Percentiles rank a stretch among this genome's conserved stretches.
phyloP scores from a whole-genome alignment of 2,329 filamentous ascomycete genomes.

The Diaporthe sp. region DNA sequence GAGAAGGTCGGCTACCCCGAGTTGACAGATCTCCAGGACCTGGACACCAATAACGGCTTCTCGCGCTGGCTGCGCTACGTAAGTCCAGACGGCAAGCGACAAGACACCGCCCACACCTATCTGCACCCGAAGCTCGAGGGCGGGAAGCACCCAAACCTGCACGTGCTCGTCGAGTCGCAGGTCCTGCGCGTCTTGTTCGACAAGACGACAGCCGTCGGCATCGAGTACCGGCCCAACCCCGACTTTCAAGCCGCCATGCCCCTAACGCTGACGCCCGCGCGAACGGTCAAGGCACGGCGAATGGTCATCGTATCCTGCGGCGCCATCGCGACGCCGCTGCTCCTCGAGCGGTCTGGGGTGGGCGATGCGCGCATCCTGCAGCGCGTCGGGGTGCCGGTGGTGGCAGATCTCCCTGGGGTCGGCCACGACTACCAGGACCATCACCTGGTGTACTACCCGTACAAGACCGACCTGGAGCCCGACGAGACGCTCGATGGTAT shows the following conservation, averaged over 20 bases:
- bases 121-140: constrained; percentile 44
- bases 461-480: constrained; percentile 55
- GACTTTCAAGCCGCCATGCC: constrained; percentile 45
- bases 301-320: constrained; percentile 62
- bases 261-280: constrained; percentile 38
- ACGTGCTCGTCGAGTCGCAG: constrained; percentile 44
- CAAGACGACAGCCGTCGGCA: constrained; percentile 59
- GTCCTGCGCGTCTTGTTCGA: constrained; percentile 62
- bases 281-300: constrained; percentile 61
- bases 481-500: constrained; percentile 55
- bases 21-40: constrained; percentile 59
- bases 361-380: constrained; percentile 58
- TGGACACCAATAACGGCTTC: constrained; percentile 52
- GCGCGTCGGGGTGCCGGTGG: constrained; percentile 55
- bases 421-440: constrained; percentile 66
- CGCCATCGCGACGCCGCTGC: constrained; percentile 61
- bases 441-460: constrained; percentile 61
- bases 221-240: constrained; percentile 64
- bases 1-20: constrained; percentile 55
- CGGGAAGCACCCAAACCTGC: constrained; percentile 43
- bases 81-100: constrained; percentile 49
- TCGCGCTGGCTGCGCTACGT: constrained; percentile 43
- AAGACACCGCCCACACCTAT: constrained; percentile 44
- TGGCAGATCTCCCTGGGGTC: constrained; percentile 62
- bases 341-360: constrained; percentile 72